Percentiles rank a stretch among this genome's conserved stretches.
Conservation (phyloP, 345 rosid genomes). For the Bruguiera parviflora region DNA sequence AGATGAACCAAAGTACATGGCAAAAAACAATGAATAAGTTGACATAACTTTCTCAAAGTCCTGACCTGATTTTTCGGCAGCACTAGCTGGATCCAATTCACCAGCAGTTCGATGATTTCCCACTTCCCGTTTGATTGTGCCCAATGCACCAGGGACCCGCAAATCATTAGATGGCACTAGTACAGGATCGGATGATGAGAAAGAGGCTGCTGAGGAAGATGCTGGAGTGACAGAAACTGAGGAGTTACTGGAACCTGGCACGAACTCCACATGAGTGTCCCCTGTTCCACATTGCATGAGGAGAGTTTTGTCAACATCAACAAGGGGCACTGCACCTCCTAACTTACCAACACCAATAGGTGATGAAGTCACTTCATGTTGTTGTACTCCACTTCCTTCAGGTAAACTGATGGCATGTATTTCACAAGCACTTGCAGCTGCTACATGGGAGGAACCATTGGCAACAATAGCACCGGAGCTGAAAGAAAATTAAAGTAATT, state of each 20-base stretch:
- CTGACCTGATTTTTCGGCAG: slow-evolving; percentile 54
- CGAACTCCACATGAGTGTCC: slow-evolving; percentile 31
- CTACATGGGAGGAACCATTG: slow-evolving; percentile 45
- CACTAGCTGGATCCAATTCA: slow-evolving; percentile 37
- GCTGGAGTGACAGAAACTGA: slow-evolving; percentile 37
- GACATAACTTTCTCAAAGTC: slow-evolving; percentile 6
- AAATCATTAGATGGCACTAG: slow-evolving; percentile 48
- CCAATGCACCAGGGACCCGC: slow-evolving; percentile 31
- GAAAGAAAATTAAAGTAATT: slow-evolving; percentile 22
- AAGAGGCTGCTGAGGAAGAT: slow-evolving; percentile 55
- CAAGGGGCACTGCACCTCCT: slow-evolving; percentile 31
- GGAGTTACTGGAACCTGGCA: slow-evolving; percentile 33
- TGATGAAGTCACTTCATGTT: slow-evolving; percentile 38
- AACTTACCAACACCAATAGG: slow-evolving; percentile 32
- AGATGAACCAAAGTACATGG: slow-evolving; percentile 9
- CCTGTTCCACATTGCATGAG: slow-evolving; percentile 39
- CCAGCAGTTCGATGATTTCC: slow-evolving; percentile 35
- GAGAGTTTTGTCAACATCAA: slow-evolving; percentile 36
- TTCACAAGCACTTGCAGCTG: slow-evolving; percentile 28
- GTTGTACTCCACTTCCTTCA: slow-evolving; percentile 33
- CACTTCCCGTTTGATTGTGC: slow-evolving; percentile 47
- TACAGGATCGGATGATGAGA: slow-evolving; percentile 61
- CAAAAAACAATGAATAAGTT: slow-evolving; percentile 15
- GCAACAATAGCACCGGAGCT: slow-evolving; percentile 42
- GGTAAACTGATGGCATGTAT: slow-evolving; percentile 21